Evolutionary conservation across 495 filamentous ascomycete species (phyloP).

Genomic region (Xanthoparmelia taractica): DNA sequence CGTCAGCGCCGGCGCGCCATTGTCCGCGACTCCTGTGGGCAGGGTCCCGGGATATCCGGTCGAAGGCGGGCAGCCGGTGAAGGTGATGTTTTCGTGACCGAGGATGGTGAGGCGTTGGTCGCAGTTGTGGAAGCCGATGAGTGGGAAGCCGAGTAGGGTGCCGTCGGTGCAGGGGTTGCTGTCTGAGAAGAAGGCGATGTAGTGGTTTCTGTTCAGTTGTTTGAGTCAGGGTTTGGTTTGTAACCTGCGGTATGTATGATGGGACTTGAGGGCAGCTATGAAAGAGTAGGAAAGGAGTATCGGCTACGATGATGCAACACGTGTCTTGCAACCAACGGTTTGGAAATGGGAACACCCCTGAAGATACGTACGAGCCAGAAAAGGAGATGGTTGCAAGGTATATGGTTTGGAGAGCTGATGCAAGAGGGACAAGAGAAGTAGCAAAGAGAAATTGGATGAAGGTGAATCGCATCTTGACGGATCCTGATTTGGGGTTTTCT

Average conservation of each 20-base stretch:
- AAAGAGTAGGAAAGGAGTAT: not conserved
- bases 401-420: not conserved
- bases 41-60: not conserved
- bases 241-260: not conserved
- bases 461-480: not conserved
- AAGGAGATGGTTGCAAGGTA: not conserved
- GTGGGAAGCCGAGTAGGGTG: not conserved
- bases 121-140: not conserved
- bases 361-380: not conserved
- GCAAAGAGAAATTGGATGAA: not conserved
- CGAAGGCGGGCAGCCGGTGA: not conserved
- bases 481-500: not conserved
- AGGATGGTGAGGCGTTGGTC: not conserved
- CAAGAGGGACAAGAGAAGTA: not conserved
- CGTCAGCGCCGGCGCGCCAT: not conserved
- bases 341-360: not conserved
- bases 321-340: not conserved
- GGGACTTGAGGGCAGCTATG: not conserved
- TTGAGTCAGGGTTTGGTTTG: not conserved
- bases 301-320: not conserved
- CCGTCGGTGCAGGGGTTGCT: not conserved
- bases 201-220: not conserved
- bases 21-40: not conserved
- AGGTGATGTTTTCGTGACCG: not conserved
- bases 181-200: constrained; percentile 2